phyloP scores from a whole-genome alignment of 257 asterid species.

The Nicotiana obtusifolia region DNA sequence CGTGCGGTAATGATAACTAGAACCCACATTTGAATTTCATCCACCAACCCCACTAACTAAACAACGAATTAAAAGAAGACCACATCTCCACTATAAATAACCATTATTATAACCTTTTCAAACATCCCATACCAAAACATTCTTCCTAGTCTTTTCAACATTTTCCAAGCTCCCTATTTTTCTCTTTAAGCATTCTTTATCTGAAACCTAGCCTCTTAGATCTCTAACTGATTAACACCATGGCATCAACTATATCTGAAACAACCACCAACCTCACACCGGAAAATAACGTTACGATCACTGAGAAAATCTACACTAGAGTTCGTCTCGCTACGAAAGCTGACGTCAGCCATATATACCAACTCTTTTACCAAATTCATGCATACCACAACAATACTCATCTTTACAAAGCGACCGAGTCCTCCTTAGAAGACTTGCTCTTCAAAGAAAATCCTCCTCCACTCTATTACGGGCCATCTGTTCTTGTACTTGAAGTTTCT shows the following conservation, averaged over 20 bases:
- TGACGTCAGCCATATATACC: not conserved
- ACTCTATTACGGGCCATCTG: not conserved
- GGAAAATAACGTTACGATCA: not conserved
- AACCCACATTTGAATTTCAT: not conserved
- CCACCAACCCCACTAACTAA: not conserved
- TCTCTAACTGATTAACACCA: not conserved
- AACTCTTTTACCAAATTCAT: not conserved
- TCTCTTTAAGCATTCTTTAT: not conserved
- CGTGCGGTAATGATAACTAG: not conserved
- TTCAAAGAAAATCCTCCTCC: not conserved
- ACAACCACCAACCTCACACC: not conserved
- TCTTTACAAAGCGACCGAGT: not conserved
- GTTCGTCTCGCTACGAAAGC: not conserved
- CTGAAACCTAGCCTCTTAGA: not conserved
- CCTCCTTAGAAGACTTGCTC: not conserved
- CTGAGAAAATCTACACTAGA: not conserved
- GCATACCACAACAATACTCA: not conserved
- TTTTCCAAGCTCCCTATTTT: not conserved
- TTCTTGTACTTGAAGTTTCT: slow-evolving; percentile 7
- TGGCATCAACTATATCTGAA: not conserved
- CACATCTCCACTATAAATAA: not conserved
- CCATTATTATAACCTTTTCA: not conserved
- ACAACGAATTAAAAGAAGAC: not conserved
- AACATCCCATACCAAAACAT: not conserved
- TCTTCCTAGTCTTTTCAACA: not conserved